Base-by-base conservation (phyloP, 345 rosid species). In the Odontarrhena argentea region DNA sequence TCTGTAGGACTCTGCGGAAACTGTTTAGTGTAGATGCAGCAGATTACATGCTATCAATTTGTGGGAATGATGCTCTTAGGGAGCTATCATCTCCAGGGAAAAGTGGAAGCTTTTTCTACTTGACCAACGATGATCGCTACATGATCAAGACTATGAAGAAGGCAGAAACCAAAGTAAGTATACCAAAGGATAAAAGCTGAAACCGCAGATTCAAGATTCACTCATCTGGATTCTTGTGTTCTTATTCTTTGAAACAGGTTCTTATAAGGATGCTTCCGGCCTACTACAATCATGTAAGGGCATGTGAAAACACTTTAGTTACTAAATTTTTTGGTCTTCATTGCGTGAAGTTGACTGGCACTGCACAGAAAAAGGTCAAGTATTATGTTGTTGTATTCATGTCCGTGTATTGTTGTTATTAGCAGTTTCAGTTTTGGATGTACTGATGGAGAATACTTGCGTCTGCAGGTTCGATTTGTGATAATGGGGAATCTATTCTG, bases 11-110 rank as follows among this genome's bases (percentile, higher is more conserved):
- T 18, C 88, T 95, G 25, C 79, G 97, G 84, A 89, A 88, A 74
- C 77, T 95, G 67, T 95, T 95, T 79, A 77, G 74, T 54, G 89
- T 95, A 69, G 97, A 95, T 48, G 88, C 97, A 60, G 97, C 97
- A 28, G 99, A 95, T 80, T 95, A 95, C 77, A 91, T 95, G 99
- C 18, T 95, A 51, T 95, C 96, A 4, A 85, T 95, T 54, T 95
- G 99, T 62, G 97, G 97, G 32, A 84, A 91, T 49, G 95, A 91
- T 58, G 99, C 96, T 1, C 95, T 95, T 59, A 83, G 99, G 58
- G 99, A 95, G 82, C 92, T 95, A 48, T 91, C 97, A 32, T 95
- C 97, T 40, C 97, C 99, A 4, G 97, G 99, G 37, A 95, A 95
- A 79, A 95, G 99, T 76, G 97, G 97, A 67, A 88, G 96, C 65